Base-by-base conservation (phyloP, 2,329 filamentous ascomycete species). In the Fusarium sp. region DNA sequence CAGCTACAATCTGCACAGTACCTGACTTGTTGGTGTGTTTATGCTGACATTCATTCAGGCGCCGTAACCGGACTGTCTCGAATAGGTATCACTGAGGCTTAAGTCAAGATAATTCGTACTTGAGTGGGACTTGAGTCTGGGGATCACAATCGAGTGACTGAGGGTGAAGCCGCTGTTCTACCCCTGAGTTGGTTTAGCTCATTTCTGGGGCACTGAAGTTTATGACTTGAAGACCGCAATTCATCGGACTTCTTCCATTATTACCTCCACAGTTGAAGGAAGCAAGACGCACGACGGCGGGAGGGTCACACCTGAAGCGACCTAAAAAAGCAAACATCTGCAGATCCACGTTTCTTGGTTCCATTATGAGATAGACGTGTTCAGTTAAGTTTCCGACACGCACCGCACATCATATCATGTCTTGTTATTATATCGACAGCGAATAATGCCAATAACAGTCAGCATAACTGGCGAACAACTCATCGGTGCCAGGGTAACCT, bases 271-370 rank as follows among this genome's bases (percentile, higher is more conserved):
- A 61, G n/a, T n/a, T 53, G 33, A 18, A 33, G 42, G 33, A 49
- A 49, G 57, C 39, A 68, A 29, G 18, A 39, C 38, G 36, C 33
- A 58, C 15, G 27, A 54, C 41, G 42, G 35, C 29, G 46, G 41
- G 70, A 71, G 66, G 62, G 68, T 52, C 57, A 71, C 38, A 59
- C 65, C 52, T 72, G 65, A 73, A 53, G 62, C 41, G 65, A 52
- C 57, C 65, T 56, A 39, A 61, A 59, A 52, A 62, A 60, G 62
- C 42, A 73, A 71, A 71, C 49, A 71, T 65, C 25, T 38, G 55
- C 57, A 72, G 70, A 67, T 65, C 70, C 52, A 62, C 61, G 68
- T 45, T 71, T 55, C 47, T 64, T 35, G 50, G 70, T 65, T 57
- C 46, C 68, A 72, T 59, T 66, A 59, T 42, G 45, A 63, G 38